These are phyloP conservation scores for Leccinum imitatum DNA, from an alignment of 768 basidiomycete genomes.

Conservation along the genomic window DNA sequence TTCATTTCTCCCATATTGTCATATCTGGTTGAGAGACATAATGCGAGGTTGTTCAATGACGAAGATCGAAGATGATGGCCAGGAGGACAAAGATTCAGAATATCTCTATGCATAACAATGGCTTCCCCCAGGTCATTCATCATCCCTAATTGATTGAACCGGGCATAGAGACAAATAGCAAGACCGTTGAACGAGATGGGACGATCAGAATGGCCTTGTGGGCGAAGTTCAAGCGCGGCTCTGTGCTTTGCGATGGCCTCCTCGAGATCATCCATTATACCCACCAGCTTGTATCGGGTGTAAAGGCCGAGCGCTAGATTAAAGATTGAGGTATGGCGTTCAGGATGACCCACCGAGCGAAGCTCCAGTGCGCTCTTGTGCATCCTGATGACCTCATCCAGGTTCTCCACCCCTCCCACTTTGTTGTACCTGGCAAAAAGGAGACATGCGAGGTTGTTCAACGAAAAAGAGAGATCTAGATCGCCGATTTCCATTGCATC, in stretches of 20 bases:
- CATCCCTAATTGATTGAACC: neutral
- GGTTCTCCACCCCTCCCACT: neutral
- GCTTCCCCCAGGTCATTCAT: neutral
- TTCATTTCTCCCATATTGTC: neutral
- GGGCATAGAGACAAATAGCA: constrained; percentile 9
- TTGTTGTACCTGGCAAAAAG: constrained; percentile 7
- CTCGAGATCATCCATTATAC: constrained; percentile 14
- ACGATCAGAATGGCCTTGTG: constrained; percentile 16
- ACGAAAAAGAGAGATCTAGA: constrained; percentile 4
- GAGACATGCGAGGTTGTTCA: constrained; percentile 18
- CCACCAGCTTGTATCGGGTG: neutral
- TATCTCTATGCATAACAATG: neutral
- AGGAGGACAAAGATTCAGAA: neutral
- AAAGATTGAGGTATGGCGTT: neutral
- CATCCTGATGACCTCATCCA: neutral
- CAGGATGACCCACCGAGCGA: neutral
- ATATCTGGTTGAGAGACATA: neutral
- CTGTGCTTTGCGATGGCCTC: constrained; percentile 15
- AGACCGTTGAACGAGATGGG: constrained; percentile 14
- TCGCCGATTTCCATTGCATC: constrained; percentile 9
- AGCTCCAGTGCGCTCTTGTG: constrained; percentile 1
- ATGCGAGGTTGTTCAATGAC: neutral
- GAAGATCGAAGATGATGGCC: constrained; percentile 2
- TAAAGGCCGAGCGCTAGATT: constrained; percentile 2
- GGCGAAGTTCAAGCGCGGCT: constrained; percentile 9